Conservation (phyloP, 2,329 filamentous ascomycete genomes). For the Coniosporium tulheliwenetii region DNA sequence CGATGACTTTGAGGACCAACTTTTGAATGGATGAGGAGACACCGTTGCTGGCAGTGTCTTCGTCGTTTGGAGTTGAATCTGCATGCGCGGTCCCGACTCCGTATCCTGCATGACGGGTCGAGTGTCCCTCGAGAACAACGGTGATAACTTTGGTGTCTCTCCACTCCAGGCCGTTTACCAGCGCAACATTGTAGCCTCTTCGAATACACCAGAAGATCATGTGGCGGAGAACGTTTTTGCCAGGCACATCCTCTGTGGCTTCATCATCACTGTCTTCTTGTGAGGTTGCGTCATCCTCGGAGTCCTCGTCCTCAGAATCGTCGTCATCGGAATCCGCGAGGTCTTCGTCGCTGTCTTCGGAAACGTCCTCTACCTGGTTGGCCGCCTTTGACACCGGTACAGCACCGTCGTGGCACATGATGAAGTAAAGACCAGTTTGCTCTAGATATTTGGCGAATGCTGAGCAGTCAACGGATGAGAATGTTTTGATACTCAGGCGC, state of each 20-base stretch:
- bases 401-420: slow-evolving; percentile 52
- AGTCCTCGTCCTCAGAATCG: too few species aligned
- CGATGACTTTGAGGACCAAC: too few species aligned
- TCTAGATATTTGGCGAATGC: slow-evolving; percentile 41
- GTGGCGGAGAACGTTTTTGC: slow-evolving; percentile 16
- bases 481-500: slow-evolving; percentile 29
- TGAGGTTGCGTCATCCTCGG: slow-evolving; percentile 8
- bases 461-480: slow-evolving; percentile 29
- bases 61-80: too few species aligned
- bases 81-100: too few species aligned
- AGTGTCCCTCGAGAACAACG: slow-evolving; percentile 25
- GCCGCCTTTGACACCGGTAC: slow-evolving; percentile 1
- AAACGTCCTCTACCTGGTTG: too few species aligned
- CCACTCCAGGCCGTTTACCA: slow-evolving; percentile 49
- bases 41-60: too few species aligned
- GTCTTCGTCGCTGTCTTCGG: too few species aligned
- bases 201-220: slow-evolving; percentile 41
- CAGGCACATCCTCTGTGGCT: not conserved
- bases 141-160: slow-evolving; percentile 47
- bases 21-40: too few species aligned
- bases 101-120: too few species aligned
- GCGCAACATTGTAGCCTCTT: slow-evolving; percentile 43
- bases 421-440: slow-evolving; percentile 43
- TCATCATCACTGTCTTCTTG: slow-evolving; percentile 10
- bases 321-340: too few species aligned